Percentiles rank a stretch among this genome's conserved stretches.
phyloP scores from a whole-genome alignment of 768 basidiomycete genomes.

The Lactarius hengduanensis region DNA sequence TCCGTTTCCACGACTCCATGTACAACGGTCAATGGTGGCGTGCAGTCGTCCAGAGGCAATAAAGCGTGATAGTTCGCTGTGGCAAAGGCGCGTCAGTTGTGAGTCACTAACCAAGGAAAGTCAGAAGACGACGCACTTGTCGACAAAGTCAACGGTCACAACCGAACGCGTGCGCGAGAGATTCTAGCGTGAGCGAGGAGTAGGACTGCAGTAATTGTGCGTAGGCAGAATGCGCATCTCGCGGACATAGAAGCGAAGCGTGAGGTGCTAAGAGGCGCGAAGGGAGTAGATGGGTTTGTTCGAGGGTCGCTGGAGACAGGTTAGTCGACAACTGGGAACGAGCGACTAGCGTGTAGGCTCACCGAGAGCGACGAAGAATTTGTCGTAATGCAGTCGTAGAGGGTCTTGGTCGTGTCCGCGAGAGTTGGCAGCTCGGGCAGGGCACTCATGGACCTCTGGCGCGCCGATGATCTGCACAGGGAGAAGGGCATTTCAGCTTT shows the following conservation, averaged over 20 bases:
- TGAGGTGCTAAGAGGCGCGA: conserved; percentile 85
- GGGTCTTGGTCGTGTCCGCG: conserved; percentile 76
- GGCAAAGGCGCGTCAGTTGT: conserved; percentile 11
- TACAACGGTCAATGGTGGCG: conserved; percentile 91
- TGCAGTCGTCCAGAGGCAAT: conserved; percentile 85
- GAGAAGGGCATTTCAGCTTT: conserved; percentile 2
- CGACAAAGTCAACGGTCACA: conserved; percentile 83
- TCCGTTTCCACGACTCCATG: conserved; percentile 92
- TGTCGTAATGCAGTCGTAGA: conserved; percentile 95
- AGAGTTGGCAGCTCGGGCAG: conserved; percentile 81
- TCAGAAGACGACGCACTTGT: conserved; percentile 55
- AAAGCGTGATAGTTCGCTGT: conserved; percentile 86
- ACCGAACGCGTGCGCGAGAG: conserved; percentile 83
- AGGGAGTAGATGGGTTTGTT: conserved; percentile 83
- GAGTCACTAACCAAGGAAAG: neutral
- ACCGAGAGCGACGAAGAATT: conserved; percentile 91
- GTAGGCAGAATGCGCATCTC: conserved; percentile 96
- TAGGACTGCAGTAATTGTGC: conserved; percentile 90
- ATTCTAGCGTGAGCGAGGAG: conserved; percentile 83
- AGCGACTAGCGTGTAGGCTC: conserved; percentile 28
- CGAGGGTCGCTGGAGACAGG: conserved; percentile 65
- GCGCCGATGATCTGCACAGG: conserved; percentile 67
- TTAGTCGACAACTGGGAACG: conserved; percentile 15
- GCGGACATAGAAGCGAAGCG: conserved; percentile 81
- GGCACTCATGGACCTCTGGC: conserved; percentile 81